These are phyloP conservation scores for Yamadazyma spencermartinsiae DNA, from an alignment of 1,139 yeast genomes.

Conservation along the genomic window DNA sequence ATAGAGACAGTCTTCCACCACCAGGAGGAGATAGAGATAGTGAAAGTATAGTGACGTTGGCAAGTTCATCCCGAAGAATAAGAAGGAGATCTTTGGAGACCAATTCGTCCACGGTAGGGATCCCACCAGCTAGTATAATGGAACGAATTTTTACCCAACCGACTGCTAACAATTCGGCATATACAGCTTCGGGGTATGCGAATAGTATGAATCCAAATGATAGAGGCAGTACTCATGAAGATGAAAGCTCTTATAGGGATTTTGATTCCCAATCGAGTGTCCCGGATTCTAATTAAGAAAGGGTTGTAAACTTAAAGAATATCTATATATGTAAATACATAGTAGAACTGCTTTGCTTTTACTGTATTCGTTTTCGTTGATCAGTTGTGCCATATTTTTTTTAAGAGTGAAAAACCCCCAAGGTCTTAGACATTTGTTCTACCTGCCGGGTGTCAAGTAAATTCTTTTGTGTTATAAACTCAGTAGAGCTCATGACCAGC, in stretches of 20 bases:
- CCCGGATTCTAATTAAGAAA: conserved; percentile 6
- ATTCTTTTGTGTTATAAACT: too few species aligned
- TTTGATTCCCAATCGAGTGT: conserved; percentile 11
- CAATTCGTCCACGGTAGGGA: conserved; percentile 59
- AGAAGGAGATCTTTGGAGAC: conserved; percentile 58
- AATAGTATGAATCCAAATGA: conserved; percentile 14
- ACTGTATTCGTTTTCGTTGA: too few species aligned
- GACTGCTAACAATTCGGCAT: conserved; percentile 10
- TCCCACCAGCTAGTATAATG: conserved; percentile 65
- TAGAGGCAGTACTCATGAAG: conserved; percentile 9
- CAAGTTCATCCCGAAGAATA: conserved; percentile 50
- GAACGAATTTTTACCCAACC: conserved; percentile 37
- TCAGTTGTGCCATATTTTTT: too few species aligned
- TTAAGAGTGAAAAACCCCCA: too few species aligned
- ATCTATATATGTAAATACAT: too few species aligned
- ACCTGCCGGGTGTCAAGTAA: too few species aligned
- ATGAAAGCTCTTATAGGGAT: conserved; percentile 8
- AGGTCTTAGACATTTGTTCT: too few species aligned
- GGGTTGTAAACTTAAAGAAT: too few species aligned
- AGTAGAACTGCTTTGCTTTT: too few species aligned
- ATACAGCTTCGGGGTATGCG: conserved; percentile 6
- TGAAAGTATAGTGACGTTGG: conserved; percentile 55
- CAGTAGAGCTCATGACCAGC: too few species aligned
- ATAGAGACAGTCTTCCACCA: conserved; percentile 13
- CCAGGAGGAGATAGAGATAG: conserved; percentile 41